Conservation (phyloP, 1,284 basidiomycete species). For the Naganishia sp. region DNA sequence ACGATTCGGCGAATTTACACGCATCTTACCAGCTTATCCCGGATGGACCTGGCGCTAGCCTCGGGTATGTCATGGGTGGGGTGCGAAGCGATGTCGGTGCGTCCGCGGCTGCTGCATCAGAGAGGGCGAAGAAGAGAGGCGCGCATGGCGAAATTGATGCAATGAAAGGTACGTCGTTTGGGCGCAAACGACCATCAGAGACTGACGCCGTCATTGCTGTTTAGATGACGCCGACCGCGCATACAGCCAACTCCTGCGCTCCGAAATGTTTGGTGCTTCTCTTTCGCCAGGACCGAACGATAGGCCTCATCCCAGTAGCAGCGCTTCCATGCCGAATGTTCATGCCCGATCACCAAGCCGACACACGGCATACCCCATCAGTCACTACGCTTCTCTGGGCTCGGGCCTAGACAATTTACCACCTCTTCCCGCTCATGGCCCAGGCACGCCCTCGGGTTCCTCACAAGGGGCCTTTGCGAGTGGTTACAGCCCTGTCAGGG, state of each 20-base stretch:
- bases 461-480: slow-evolving; percentile 28
- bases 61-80: slow-evolving; percentile 34
- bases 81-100: slow-evolving; percentile 14
- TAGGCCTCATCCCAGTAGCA: slow-evolving; percentile 32
- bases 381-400: slow-evolving; percentile 4
- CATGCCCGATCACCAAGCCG: slow-evolving; percentile 42
- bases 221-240: neutral
- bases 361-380: slow-evolving; percentile 41
- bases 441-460: slow-evolving; percentile 19
- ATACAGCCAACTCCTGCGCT: slow-evolving; percentile 3
- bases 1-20: slow-evolving; percentile 55
- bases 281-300: slow-evolving; percentile 33
- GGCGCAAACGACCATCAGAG: neutral
- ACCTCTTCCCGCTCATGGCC: slow-evolving; percentile 15
- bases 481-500: slow-evolving; percentile 19
- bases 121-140: slow-evolving; percentile 46
- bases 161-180: slow-evolving; percentile 48
- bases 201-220: neutral
- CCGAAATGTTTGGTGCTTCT: slow-evolving; percentile 19
- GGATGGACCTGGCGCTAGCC: slow-evolving; percentile 43
- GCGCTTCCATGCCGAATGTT: slow-evolving; percentile 38
- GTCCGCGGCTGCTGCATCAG: slow-evolving; percentile 38
- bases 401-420: slow-evolving; percentile 1
- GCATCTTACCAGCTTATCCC: slow-evolving; percentile 57
- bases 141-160: slow-evolving; percentile 52